A percentile compares a stretch with the other conserved stretches of the same genome.
Conservation (phyloP, 2,329 filamentous ascomycete genomes). For the Seiridium unicorne region DNA sequence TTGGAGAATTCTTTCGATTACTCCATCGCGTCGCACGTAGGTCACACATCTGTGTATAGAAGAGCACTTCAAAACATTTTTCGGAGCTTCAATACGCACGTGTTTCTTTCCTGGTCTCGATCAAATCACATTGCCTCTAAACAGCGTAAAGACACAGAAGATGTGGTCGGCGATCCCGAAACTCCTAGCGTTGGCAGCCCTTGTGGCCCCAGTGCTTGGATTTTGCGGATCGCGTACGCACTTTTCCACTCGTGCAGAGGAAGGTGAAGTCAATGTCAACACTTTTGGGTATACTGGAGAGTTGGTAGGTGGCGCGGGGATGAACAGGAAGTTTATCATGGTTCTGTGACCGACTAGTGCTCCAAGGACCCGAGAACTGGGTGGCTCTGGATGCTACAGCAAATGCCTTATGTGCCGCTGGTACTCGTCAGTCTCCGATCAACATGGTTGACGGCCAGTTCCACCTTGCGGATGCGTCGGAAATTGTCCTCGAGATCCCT, state of each 20-base stretch:
- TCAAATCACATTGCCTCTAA: background rate
- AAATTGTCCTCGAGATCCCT: constrained; percentile 38
- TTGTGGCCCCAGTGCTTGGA: constrained; percentile 21
- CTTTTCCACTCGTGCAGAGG: constrained; percentile 22
- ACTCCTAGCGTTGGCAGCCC: constrained; percentile 21
- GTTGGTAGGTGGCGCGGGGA: constrained; percentile 8
- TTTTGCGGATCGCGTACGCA: constrained; percentile 29
- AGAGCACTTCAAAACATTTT: background rate
- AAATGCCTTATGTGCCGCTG: constrained; percentile 49
- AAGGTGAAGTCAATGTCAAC: constrained; percentile 25
- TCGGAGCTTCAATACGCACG: background rate
- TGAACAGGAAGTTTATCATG: background rate
- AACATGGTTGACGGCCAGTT: constrained; percentile 42
- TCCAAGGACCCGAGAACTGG: constrained; percentile 32
- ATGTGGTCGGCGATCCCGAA: constrained; percentile 17
- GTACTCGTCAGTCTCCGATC: constrained; percentile 57
- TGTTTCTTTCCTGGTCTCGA: background rate
- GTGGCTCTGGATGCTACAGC: constrained; percentile 28
- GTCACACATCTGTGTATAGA: too few relatives aligned
- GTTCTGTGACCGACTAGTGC: background rate
- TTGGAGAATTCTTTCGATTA: background rate
- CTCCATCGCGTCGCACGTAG: too few relatives aligned
- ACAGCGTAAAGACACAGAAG: background rate
- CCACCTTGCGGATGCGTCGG: constrained; percentile 25
- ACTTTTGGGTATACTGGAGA: constrained; percentile 29